Percentiles rank a stretch among this genome's conserved stretches.
phyloP scores from a whole-genome alignment of 495 filamentous ascomycete species.

The Saxispiralis lemnorum region DNA sequence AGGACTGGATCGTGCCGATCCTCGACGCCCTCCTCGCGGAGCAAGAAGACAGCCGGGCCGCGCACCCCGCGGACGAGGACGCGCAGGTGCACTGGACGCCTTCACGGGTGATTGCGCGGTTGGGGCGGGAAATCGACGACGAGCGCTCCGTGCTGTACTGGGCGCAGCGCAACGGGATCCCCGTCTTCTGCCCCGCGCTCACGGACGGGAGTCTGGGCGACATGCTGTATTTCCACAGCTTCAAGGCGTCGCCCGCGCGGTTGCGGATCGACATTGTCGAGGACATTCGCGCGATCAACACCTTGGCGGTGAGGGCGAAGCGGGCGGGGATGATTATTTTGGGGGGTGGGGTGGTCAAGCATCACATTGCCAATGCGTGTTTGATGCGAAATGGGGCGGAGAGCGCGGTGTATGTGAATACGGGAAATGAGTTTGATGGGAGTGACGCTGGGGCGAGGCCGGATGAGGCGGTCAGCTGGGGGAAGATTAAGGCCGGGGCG shows the following conservation, averaged over 20 bases:
- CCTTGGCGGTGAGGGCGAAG: slow-evolving; percentile 65
- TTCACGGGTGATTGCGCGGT: slow-evolving; percentile 61
- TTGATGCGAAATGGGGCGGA: slow-evolving; percentile 95
- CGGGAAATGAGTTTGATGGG: slow-evolving; percentile 89
- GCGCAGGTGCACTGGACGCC: slow-evolving; percentile 81
- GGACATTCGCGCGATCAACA: slow-evolving; percentile 79
- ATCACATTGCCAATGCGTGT: slow-evolving; percentile 93
- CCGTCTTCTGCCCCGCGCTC: slow-evolving; percentile 87
- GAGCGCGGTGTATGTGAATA: slow-evolving; percentile 91
- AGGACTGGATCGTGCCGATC: slow-evolving; percentile 92
- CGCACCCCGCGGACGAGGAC: slow-evolving; percentile 32
- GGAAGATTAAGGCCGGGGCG: slow-evolving; percentile 80
- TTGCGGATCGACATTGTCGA: slow-evolving; percentile 75
- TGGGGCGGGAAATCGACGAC: slow-evolving; percentile 85
- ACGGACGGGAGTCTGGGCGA: slow-evolving; percentile 90
- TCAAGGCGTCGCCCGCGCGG: slow-evolving; percentile 59
- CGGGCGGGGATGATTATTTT: slow-evolving; percentile 85
- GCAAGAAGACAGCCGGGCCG: slow-evolving; percentile 41
- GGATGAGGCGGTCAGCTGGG: slow-evolving; percentile 95
- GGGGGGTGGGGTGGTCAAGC: slow-evolving; percentile 83
- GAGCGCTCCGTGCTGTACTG: slow-evolving; percentile 80
- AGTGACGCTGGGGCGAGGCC: slow-evolving; percentile 90
- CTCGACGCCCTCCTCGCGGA: slow-evolving; percentile 80
- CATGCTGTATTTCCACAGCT: slow-evolving; percentile 96
- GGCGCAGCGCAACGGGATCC: slow-evolving; percentile 85